phyloP scores from a whole-genome alignment of 495 filamentous ascomycete species.

The Tuber melanosporum region DNA sequence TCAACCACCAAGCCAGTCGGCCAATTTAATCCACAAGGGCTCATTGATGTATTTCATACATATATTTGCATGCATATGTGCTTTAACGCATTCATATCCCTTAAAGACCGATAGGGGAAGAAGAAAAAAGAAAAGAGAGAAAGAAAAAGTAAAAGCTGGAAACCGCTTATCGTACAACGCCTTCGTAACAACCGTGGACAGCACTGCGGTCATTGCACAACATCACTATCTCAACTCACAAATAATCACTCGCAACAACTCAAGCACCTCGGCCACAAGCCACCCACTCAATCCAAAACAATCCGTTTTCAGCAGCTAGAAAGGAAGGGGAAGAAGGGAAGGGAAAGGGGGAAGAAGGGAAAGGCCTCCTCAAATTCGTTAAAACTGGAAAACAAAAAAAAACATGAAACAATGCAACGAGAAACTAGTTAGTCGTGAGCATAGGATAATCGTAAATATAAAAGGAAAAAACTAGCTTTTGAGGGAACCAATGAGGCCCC shows the following conservation, averaged over 20 bases:
- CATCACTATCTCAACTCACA: slow-evolving; percentile 13
- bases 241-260: slow-evolving; percentile 15
- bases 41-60: background rate
- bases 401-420: background rate
- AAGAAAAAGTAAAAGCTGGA: background rate
- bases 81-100: background rate
- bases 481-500: background rate
- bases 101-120: background rate
- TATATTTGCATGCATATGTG: background rate
- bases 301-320: background rate
- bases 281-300: slow-evolving; percentile 3
- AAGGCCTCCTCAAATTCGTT: background rate
- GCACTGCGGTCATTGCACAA: background rate
- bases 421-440: background rate
- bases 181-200: background rate
- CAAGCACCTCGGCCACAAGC: background rate
- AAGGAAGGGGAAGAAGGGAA: background rate
- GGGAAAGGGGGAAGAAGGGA: slow-evolving; percentile 7
- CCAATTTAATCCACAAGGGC: background rate
- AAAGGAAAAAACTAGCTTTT: background rate
- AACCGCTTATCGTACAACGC: background rate
- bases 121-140: background rate
- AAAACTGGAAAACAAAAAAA: background rate
- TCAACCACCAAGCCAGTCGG: background rate
- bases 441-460: slow-evolving; percentile 5